Evolutionary conservation across 805 yeast species (phyloP).

Genomic region (Yarrowia phangngaensis): DNA sequence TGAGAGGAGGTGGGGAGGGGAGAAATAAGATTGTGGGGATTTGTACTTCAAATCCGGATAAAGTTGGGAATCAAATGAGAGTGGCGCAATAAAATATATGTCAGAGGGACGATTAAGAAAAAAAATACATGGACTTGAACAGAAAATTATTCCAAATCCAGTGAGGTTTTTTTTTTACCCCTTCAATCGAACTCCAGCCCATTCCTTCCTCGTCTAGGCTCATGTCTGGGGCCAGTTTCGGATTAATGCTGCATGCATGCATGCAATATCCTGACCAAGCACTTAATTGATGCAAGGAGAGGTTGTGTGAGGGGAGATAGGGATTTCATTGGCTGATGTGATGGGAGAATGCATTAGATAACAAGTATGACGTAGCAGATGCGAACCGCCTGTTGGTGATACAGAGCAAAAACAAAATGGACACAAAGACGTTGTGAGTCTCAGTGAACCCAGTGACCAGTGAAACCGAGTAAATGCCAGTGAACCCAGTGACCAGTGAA

Average conservation of each 20-base stretch:
- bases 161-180: neutral
- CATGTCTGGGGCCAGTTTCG: conserved; percentile 14
- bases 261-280: conserved; percentile 12
- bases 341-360: too few relatives aligned
- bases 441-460: too few relatives aligned
- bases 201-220: too few relatives aligned
- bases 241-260: conserved; percentile 25
- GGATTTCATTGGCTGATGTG: conserved; percentile 16
- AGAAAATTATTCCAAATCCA: conserved; percentile 4
- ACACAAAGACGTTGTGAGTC: too few relatives aligned
- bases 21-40: conserved; percentile 26
- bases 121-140: neutral
- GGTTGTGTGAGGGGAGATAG: conserved; percentile 5
- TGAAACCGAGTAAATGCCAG: too few relatives aligned
- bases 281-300: conserved; percentile 2
- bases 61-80: neutral
- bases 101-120: neutral
- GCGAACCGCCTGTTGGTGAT: too few relatives aligned
- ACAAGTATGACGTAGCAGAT: too few relatives aligned
- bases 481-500: too few relatives aligned
- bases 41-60: too few relatives aligned
- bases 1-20: conserved; percentile 1
- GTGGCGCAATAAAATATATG: too few relatives aligned
- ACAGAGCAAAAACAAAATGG: too few relatives aligned
- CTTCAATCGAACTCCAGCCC: too few relatives aligned